Conservation (phyloP, 768 basidiomycete genomes). For the Tricholoma sp. region DNA sequence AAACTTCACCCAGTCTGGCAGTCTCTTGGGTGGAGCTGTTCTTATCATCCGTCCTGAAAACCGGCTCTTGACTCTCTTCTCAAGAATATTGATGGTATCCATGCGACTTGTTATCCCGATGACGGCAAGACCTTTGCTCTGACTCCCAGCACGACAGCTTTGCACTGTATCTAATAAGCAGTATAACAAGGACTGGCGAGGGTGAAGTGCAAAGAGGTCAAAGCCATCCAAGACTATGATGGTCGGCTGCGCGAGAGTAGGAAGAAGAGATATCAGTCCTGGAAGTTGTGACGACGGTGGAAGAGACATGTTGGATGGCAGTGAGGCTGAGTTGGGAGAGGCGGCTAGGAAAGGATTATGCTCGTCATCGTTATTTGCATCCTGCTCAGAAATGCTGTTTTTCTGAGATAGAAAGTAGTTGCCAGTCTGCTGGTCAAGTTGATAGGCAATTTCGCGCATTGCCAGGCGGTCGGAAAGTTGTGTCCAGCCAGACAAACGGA, state of each 20-base stretch:
- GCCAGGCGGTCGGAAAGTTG: constrained; percentile 86
- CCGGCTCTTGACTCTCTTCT: constrained; percentile 96
- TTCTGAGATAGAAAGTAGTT: constrained; percentile 42
- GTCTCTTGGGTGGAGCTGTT: constrained; percentile 52
- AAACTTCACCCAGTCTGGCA: constrained; percentile 47
- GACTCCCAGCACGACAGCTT: constrained; percentile 59
- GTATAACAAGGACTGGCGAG: constrained; percentile 89
- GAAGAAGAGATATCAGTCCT: constrained; percentile 67
- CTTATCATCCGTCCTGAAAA: constrained; percentile 91
- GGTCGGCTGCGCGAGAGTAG: constrained; percentile 74
- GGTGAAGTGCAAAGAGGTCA: constrained; percentile 89
- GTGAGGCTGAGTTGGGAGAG: not conserved
- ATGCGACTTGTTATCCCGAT: constrained; percentile 84
- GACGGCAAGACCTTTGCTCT: constrained; percentile 70
- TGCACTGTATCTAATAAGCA: constrained; percentile 95
- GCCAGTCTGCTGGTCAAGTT: constrained; percentile 76
- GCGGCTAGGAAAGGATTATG: constrained; percentile 48
- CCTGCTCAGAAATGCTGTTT: constrained; percentile 27
- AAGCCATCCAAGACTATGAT: constrained; percentile 87
- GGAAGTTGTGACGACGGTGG: constrained; percentile 70
- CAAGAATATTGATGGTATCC: constrained; percentile 83
- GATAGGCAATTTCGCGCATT: constrained; percentile 87
- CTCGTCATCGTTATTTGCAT: constrained; percentile 29
- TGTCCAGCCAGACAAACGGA: constrained; percentile 80
- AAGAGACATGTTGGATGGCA: constrained; percentile 28